phyloP scores from a whole-genome alignment of 192 early-diverging fungal genomes.

The Backusella tuberculispora region DNA sequence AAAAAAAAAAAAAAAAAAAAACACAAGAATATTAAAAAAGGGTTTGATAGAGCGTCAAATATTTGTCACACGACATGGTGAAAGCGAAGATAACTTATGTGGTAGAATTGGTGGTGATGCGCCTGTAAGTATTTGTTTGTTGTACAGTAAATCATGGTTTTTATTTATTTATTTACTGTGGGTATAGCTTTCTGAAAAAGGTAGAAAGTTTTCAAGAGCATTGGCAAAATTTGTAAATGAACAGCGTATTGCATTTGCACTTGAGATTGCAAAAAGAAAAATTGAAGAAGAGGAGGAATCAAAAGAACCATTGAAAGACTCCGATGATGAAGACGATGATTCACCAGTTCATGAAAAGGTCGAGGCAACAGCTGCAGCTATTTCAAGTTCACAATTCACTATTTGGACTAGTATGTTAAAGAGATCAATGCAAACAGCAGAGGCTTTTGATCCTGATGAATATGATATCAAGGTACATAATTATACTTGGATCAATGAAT shows the following conservation, averaged over 20 bases:
- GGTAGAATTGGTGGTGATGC: constrained; percentile 77
- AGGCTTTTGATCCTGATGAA: constrained; percentile 71
- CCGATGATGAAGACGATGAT: neutral
- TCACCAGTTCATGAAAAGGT: constrained; percentile 20
- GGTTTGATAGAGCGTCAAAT: constrained; percentile 66
- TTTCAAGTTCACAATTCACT: constrained; percentile 62
- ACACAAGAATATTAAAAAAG: neutral
- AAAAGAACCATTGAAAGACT: constrained; percentile 4
- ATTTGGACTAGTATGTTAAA: constrained; percentile 91
- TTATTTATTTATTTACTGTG: constrained; percentile 11
- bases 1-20: too few species aligned
- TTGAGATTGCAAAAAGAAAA: constrained; percentile 41
- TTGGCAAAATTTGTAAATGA: constrained; percentile 77
- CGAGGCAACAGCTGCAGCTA: constrained; percentile 63
- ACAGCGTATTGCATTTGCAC: constrained; percentile 54
- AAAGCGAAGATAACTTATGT: constrained; percentile 82
- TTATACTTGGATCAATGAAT: neutral
- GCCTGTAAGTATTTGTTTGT: neutral
- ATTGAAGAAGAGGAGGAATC: neutral
- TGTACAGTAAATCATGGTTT: neutral
- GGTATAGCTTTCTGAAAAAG: constrained; percentile 65
- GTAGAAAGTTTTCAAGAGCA: constrained; percentile 73
- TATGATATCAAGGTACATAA: constrained; percentile 69
- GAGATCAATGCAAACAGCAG: constrained; percentile 84
- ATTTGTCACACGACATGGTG: constrained; percentile 94